Base-by-base conservation (phyloP, 805 yeast genomes). In the Wickerhamomyces tratensis region DNA sequence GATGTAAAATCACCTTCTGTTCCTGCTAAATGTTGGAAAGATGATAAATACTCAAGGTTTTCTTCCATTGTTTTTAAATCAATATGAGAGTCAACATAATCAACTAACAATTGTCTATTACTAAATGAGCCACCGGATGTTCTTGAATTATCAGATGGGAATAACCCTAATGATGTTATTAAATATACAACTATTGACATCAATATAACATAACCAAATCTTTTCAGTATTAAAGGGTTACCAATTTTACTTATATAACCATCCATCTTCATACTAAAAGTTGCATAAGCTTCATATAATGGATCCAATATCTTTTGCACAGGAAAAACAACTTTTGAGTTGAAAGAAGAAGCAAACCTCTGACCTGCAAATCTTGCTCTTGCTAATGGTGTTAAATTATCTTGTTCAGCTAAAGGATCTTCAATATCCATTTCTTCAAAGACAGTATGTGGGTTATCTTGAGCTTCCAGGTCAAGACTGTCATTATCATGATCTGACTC, bases 21-120 rank as follows among this genome's bases (percentile, higher is more conserved):
- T 4, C 98, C 98, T 0, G 96, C 78, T 49, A 82, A 62, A 57
- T 88, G 97, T 4, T 95, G 87, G 78, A 87, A 77, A 7, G 84
- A 74, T 27, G 89, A 78, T 25, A 87, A 56, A 52, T 85, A 86
- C 50, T 84, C 83, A 44, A 83, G 54, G 47, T 80, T 77, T 38
- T 76, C 79, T 52, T 79, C 79, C 59, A 91, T 67, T 25, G 75
- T 59, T 25, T 74, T 70, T 7, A 68, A 59, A 52, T 78, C 83
- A 30, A 86, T 65, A 37, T 72, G 68, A n/a, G 62, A 59, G 31
- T 65, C 64, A 7, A 83, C 66, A 39, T 73, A 72, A 6, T 65
- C 64, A 13, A 70, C 60, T 38, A 89, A 61, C 42, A 67, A 67
- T 1, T 63, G 66, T 26, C 76, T 70, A 55, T 86, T 84, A 41